Conservation (phyloP, 148 eudicot genomes). For the Rhododendron griersonianum region DNA sequence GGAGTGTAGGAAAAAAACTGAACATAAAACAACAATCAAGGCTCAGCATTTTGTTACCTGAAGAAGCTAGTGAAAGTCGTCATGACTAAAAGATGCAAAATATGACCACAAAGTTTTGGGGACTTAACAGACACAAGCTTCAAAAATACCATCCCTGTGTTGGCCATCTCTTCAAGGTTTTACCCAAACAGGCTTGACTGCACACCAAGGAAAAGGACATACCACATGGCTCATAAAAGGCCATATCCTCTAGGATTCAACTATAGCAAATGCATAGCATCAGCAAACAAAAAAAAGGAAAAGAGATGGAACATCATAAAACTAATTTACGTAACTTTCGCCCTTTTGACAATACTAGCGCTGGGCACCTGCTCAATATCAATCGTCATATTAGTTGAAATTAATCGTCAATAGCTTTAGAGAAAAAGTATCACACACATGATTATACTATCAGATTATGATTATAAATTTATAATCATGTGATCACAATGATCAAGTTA, state of each 20-base stretch:
- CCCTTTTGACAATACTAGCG: background rate
- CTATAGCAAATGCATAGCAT: background rate
- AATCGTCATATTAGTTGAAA: too few species aligned
- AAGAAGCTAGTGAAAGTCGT: background rate
- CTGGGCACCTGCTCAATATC: too few species aligned
- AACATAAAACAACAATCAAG: background rate
- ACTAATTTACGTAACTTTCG: background rate
- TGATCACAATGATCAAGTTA: too few species aligned
- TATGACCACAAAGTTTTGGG: slow-evolving; percentile 1
- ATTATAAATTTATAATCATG: too few species aligned
- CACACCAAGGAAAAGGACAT: background rate
- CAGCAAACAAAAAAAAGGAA: background rate
- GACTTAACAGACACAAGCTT: background rate
- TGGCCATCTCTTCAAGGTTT: background rate
- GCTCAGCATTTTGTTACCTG: background rate
- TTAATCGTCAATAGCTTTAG: too few species aligned
- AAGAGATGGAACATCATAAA: background rate
- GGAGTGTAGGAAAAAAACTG: background rate
- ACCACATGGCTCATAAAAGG: background rate
- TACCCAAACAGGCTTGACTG: background rate
- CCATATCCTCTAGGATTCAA: background rate
- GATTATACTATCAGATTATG: too few species aligned
- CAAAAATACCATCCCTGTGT: background rate
- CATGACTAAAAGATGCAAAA: background rate
- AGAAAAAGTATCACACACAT: too few species aligned